phyloP scores from a whole-genome alignment of 2,329 filamentous ascomycete species.

The Cucurbitaria berberidis region DNA sequence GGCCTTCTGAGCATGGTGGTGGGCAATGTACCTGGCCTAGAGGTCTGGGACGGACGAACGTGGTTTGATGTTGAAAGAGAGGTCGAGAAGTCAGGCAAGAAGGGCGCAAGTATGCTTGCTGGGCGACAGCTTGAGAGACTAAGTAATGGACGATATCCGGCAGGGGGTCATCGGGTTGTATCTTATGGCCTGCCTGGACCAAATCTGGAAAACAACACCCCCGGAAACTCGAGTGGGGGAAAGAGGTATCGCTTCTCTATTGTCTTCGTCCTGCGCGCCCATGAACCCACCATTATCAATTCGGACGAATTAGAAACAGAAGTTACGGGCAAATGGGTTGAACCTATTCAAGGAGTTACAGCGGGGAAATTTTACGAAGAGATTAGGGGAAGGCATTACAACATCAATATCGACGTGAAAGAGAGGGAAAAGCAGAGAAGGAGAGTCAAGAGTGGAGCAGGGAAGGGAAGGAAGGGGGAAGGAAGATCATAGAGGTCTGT shows the following conservation, averaged over 20 bases:
- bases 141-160: conserved; percentile 35
- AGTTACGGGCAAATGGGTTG: conserved; percentile 37
- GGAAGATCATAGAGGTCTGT: background rate
- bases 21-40: conserved; percentile 45
- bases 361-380: conserved; percentile 41
- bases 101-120: conserved; percentile 35
- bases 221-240: background rate
- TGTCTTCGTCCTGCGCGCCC: conserved; percentile 46
- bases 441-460: conserved; percentile 6
- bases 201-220: background rate
- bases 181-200: conserved; percentile 32
- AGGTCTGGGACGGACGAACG: conserved; percentile 38
- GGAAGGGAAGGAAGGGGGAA: background rate
- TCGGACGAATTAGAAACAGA: conserved; percentile 34
- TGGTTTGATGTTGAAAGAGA: conserved; percentile 40
- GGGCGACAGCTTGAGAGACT: conserved; percentile 42
- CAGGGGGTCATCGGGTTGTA: conserved; percentile 46
- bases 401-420: conserved; percentile 43
- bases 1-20: conserved; percentile 44
- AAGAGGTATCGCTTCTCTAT: conserved; percentile 43
- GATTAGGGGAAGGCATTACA: conserved; percentile 43
- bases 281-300: conserved; percentile 35
- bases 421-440: conserved; percentile 43
- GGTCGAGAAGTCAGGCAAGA: conserved; percentile 19
- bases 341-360: conserved; percentile 32